Conservation (phyloP, 208 protist genomes). For the Crithidia brevicula region DNA sequence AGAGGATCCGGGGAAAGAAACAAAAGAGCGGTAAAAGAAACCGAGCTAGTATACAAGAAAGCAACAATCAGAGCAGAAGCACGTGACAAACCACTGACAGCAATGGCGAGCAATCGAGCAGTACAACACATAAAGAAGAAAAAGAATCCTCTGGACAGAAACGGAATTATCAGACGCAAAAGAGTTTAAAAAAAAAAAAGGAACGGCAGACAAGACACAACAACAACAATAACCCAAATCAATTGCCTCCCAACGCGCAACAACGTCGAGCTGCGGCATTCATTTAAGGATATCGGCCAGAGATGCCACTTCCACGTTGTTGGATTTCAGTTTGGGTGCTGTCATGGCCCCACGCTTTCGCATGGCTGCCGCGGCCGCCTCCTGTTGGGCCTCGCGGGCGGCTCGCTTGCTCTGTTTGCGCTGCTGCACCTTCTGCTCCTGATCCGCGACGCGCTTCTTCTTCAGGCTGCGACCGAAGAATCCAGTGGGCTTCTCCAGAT, state of each 20-base stretch:
- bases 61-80: constrained; percentile 1
- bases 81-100: background rate
- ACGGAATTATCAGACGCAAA: background rate
- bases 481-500: constrained; percentile 56
- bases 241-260: too few species aligned
- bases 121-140: background rate
- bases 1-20: background rate
- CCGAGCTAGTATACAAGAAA: background rate
- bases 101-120: too few species aligned
- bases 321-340: constrained; percentile 16
- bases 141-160: background rate
- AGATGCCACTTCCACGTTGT: constrained; percentile 57
- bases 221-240: too few species aligned
- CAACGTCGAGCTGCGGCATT: too few species aligned
- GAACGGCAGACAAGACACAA: background rate
- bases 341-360: constrained; percentile 22
- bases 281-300: constrained; percentile 68
- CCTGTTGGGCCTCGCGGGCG: constrained; percentile 46
- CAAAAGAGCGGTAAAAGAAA: background rate
- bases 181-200: constrained; percentile 15
- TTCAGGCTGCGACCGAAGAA: constrained; percentile 77
- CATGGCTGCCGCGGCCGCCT: constrained; percentile 42
- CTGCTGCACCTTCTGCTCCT: constrained; percentile 43
- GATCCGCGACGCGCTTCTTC: constrained; percentile 63
- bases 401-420: constrained; percentile 66